Evolutionary conservation across 1,139 yeast genomes (phyloP), one percentile per base, ranked within the genome.

Genomic region (Pichia sp.): DNA sequence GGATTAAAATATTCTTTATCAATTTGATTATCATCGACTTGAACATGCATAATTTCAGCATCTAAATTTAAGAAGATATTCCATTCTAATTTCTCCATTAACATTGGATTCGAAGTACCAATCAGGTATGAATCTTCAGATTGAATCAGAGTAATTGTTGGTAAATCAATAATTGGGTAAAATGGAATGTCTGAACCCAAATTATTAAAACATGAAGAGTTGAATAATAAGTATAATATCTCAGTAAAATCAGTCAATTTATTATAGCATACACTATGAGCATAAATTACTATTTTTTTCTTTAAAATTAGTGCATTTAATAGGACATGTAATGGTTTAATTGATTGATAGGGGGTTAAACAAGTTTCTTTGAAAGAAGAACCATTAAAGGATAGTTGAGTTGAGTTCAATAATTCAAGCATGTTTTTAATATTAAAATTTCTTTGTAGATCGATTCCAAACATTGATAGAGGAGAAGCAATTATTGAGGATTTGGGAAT

Each of bases 61-160:
- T 76, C 80, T 48, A 76, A 55, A 54, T 76, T 77, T 42, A 72
- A 66, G 43, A 73, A 60, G 10, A 76, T 50, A 53, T 76, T 78
- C 80, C 80, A 76, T 44, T 67, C 66, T 29, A 52, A 38, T 30
- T 52, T 50, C 10, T 54, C 61, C 48, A 71, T 74, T 57, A 76
- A 72, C 46, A 73, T 67, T 16, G 76, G 72, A 54, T 76, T 75
- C 42, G 76, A 72, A 16, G 80, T 74, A 22, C 80, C 81, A 5
- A 79, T 72, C 47, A 76, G 55, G 53, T 58, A 74, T 6, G 68
- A 63, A 11, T 64, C 65, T 50, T 76, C 65, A 45, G 60, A 59
- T 44, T 68, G 67, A 43, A 75, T 57, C 15, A 72, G 54, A 43
- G 70, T 73, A 26, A 73, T 60, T 46, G 74, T 72, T 6, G 78